phyloP scores from a whole-genome alignment of 139 green algal species.

The Nannochloris sp. region DNA sequence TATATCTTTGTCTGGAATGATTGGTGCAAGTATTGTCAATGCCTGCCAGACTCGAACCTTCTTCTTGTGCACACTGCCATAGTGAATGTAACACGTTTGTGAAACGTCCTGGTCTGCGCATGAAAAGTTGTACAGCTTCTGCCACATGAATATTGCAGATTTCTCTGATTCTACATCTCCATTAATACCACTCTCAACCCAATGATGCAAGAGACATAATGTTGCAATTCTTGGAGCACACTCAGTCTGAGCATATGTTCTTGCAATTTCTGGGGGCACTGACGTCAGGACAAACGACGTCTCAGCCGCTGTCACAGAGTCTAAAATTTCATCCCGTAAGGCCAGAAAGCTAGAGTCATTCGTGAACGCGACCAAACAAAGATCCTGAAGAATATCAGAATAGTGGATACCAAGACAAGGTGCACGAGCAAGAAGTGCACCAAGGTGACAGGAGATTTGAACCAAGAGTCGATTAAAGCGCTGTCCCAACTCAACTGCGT shows the following conservation, averaged over 20 bases:
- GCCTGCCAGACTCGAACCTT: conserved; percentile 63
- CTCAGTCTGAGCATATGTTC: conserved; percentile 7
- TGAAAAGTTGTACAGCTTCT: conserved; percentile 26
- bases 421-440: background rate
- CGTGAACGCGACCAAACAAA: background rate
- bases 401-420: background rate
- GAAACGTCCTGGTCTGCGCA: conserved; percentile 23
- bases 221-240: conserved; percentile 36
- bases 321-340: conserved; percentile 2
- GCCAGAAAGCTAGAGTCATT: background rate
- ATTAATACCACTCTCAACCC: background rate
- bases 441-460: background rate
- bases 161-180: conserved; percentile 6
- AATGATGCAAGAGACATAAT: conserved; percentile 29
- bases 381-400: background rate
- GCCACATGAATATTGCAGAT: conserved; percentile 18
- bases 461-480: background rate
- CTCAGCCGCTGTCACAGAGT: conserved; percentile 6
- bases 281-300: conserved; percentile 21
- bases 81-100: conserved; percentile 19
- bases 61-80: conserved; percentile 35
- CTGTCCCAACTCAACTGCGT: background rate
- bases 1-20: conserved; percentile 7
- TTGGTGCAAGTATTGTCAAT: conserved; percentile 37
- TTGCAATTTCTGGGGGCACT: conserved; percentile 12